Conservation (phyloP, 2,329 filamentous ascomycete species). For the Botrytis elliptica region DNA sequence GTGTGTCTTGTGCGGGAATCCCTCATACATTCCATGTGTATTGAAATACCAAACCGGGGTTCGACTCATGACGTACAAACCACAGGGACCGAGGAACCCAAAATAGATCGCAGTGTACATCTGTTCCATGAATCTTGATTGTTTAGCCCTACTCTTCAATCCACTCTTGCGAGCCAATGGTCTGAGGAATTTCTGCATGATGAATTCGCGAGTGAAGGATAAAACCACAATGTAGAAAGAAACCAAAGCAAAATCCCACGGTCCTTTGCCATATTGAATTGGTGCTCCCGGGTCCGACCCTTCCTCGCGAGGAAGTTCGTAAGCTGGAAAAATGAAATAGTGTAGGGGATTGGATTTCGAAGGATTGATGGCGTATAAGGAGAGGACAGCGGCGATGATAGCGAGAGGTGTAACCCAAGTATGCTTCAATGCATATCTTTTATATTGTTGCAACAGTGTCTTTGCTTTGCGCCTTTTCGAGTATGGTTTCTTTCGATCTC, state of each 20-base stretch:
- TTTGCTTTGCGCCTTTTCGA: conserved; percentile 40
- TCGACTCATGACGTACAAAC: conserved; percentile 84
- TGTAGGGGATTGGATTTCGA: conserved; percentile 74
- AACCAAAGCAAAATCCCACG: conserved; percentile 81
- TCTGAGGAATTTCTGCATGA: conserved; percentile 86
- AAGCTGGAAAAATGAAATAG: conserved; percentile 85
- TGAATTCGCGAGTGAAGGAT: conserved; percentile 89
- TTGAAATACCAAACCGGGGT: conserved; percentile 96
- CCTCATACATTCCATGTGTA: conserved; percentile 84
- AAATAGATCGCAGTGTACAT: conserved; percentile 93
- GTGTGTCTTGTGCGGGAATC: conserved; percentile 80
- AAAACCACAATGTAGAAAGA: conserved; percentile 85
- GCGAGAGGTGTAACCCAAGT: conserved; percentile 66
- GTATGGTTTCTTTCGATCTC: conserved; percentile 38
- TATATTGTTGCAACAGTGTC: conserved; percentile 49
- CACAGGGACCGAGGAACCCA: conserved; percentile 74
- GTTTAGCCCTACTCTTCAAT: conserved; percentile 72
- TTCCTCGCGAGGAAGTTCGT: conserved; percentile 61
- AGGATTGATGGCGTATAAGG: conserved; percentile 72
- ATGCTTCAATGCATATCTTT: conserved; percentile 49
- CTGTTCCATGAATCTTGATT: conserved; percentile 93
- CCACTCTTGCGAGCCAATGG: conserved; percentile 71
- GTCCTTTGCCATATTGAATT: conserved; percentile 81
- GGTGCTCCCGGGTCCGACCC: conserved; percentile 44
- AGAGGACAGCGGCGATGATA: conserved; percentile 60